Evolutionary conservation across 768 basidiomycete genomes (phyloP).

Genomic region (Macrolepiota fuliginosa): DNA sequence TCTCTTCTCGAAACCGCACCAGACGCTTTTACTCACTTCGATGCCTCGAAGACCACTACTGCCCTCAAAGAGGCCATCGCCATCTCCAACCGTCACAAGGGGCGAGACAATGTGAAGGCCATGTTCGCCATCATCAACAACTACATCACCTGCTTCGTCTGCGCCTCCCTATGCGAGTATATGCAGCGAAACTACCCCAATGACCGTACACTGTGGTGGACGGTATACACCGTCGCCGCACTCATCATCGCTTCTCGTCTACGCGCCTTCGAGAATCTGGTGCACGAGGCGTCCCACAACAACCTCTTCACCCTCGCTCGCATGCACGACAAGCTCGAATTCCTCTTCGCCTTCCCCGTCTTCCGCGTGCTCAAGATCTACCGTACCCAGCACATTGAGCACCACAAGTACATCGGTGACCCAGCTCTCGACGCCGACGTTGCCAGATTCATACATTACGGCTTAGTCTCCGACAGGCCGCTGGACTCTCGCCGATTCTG

Average conservation of each 20-base stretch:
- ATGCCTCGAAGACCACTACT: conserved; percentile 1
- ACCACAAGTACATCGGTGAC: conserved; percentile 9
- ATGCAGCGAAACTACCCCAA: not conserved
- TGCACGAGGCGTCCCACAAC: conserved; percentile 8
- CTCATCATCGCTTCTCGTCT: conserved; percentile 8
- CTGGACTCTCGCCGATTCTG: conserved; percentile 1
- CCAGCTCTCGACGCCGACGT: conserved; percentile 6
- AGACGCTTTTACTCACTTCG: conserved; percentile 3
- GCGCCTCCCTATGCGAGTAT: conserved; percentile 4
- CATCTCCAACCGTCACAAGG: conserved; percentile 5
- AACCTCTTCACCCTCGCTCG: conserved; percentile 5
- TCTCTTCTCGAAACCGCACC: not conserved
- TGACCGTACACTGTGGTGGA: not conserved
- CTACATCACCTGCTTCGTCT: conserved; percentile 8
- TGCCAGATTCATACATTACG: conserved; percentile 7
- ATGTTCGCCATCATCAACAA: conserved; percentile 2
- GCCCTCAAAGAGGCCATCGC: not conserved
- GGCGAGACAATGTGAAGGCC: conserved; percentile 6
- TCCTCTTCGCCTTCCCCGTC: conserved; percentile 7
- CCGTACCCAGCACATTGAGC: conserved; percentile 6
- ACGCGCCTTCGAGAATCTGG: conserved; percentile 8
- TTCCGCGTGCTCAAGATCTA: conserved; percentile 9
- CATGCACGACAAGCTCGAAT: conserved; percentile 7
- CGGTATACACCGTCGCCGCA: not conserved
- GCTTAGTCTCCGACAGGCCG: conserved; percentile 4